These are phyloP conservation scores for Malus fusca DNA, from an alignment of 306 rosid species.

Conservation along the genomic window DNA sequence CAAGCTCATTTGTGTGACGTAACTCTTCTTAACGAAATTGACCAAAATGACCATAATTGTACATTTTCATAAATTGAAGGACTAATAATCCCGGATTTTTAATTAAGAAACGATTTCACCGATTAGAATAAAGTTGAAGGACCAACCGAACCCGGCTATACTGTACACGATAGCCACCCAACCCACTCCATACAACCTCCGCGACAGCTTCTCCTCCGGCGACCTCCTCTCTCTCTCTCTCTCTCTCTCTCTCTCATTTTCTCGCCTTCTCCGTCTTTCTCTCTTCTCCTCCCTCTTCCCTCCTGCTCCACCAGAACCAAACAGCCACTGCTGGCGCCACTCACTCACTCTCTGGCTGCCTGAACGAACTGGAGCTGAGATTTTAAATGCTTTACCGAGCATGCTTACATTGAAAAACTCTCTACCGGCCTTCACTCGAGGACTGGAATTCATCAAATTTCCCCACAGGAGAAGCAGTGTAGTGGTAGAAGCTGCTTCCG, in stretches of 20 bases:
- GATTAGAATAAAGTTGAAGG: no score
- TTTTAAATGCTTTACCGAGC: constrained; percentile 25
- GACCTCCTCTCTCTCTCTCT: neutral
- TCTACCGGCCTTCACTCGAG: constrained; percentile 33
- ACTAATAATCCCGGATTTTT: accelerated
- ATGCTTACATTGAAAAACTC: constrained; percentile 59
- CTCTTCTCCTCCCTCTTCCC: neutral
- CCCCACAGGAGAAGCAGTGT: constrained; percentile 26
- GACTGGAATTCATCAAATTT: constrained; percentile 29
- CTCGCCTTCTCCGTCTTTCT: neutral
- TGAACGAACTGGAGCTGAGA: neutral
- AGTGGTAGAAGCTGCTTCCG: constrained; percentile 46
- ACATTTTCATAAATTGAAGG: accelerated
- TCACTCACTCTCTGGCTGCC: neutral
- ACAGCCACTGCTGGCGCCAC: neutral
- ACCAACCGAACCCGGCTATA: no score
- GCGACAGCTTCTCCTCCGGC: neutral
- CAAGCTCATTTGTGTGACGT: accelerated
- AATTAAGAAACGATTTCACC: no score
- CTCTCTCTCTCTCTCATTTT: neutral
- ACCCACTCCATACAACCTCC: no score
- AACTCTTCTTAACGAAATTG: no score
- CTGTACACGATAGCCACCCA: no score
- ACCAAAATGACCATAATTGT: accelerated
- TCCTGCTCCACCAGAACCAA: no score